Base-by-base conservation (phyloP, 768 basidiomycete genomes). In the Agaricus bisporus region DNA sequence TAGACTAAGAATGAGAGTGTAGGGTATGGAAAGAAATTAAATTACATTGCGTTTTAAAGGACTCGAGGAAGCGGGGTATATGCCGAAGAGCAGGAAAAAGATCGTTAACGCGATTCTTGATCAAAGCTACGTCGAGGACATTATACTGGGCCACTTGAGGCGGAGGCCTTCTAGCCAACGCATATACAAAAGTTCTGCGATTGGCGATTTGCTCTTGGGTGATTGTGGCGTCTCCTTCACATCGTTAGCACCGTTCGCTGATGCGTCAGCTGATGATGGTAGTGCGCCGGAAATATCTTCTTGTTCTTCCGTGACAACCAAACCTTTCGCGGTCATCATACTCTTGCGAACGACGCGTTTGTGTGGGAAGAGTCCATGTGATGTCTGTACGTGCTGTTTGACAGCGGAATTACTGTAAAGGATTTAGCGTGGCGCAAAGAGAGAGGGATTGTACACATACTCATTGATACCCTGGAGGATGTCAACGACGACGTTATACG, bases 171-270 rank as follows among this genome's bases (percentile, higher is more conserved):
- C 91, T 22, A 98, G 73, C 95, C 95, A 98, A 46, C 95, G 83
- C 79, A 95, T 86, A 67, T 98, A 98, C n/a, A 98, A 73, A 58
- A 98, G 78, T 66, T 98, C 95, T 18, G 93, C 90, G 26, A 98
- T 93, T 5, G 95, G 93, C 51, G 91, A 94, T 66, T 85, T 88
- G 58, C 82, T 79, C 50, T 74, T 66, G 11, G 77, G 74, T 29
- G 74, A 63, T 28, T 59, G 28, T 5, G 66, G 60, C 2, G 63
- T 41, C 28, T 82, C 77, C 20, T 72, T 71, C 25, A 81, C 77
- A 18, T 73, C 73, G 17, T 17, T 41, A 8, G 25, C 26, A 10
- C 58, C 54, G 1, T 63, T 49, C 7, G 62, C 53, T 7, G 65
- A 60, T 36, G 59, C 64, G 57, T 48, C 61, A 28, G 58, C 63